Percentiles rank a stretch among this genome's conserved stretches.
Conservation (phyloP, 1,139 yeast genomes). For the Blastobotrys proliferans region DNA sequence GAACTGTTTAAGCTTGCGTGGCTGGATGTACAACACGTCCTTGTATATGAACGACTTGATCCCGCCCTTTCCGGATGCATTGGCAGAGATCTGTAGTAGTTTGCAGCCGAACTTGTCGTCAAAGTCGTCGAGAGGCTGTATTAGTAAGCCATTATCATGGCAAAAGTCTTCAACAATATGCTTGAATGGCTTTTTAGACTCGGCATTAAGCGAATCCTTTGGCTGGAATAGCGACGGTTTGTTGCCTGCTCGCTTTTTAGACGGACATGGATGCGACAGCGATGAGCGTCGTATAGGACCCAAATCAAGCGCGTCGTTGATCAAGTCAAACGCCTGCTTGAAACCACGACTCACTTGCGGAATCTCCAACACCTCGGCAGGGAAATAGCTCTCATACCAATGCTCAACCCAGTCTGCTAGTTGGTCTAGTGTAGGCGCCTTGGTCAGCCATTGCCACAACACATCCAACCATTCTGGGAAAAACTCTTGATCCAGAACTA, state of each 20-base stretch:
- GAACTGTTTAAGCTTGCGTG: neutral
- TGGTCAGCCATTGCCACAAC: slow-evolving; percentile 32
- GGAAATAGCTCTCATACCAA: slow-evolving; percentile 31
- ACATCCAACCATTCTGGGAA: slow-evolving; percentile 35
- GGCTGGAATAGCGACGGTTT: neutral
- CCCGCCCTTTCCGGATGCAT: slow-evolving; percentile 34
- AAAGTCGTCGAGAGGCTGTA: slow-evolving; percentile 33
- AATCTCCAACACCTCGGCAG: slow-evolving; percentile 21
- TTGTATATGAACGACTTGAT: slow-evolving; percentile 40
- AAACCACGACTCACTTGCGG: slow-evolving; percentile 28
- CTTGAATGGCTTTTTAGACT: slow-evolving; percentile 40
- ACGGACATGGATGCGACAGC: neutral
- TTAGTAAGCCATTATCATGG: slow-evolving; percentile 34
- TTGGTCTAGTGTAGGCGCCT: slow-evolving; percentile 23
- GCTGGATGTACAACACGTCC: slow-evolving; percentile 44
- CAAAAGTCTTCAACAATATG: slow-evolving; percentile 50
- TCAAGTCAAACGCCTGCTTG: slow-evolving; percentile 33
- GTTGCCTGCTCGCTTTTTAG: neutral
- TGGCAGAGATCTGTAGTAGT: slow-evolving; percentile 35
- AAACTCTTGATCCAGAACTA: slow-evolving; percentile 30
- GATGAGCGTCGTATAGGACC: slow-evolving; percentile 13
- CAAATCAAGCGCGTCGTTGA: slow-evolving; percentile 34
- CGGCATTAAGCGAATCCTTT: neutral
- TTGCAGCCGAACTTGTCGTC: slow-evolving; percentile 36
- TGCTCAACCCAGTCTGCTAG: slow-evolving; percentile 33